Evolutionary conservation across 805 yeast species (phyloP), one percentile per base, ranked within the genome.

Genomic region (Candida insectalens): DNA sequence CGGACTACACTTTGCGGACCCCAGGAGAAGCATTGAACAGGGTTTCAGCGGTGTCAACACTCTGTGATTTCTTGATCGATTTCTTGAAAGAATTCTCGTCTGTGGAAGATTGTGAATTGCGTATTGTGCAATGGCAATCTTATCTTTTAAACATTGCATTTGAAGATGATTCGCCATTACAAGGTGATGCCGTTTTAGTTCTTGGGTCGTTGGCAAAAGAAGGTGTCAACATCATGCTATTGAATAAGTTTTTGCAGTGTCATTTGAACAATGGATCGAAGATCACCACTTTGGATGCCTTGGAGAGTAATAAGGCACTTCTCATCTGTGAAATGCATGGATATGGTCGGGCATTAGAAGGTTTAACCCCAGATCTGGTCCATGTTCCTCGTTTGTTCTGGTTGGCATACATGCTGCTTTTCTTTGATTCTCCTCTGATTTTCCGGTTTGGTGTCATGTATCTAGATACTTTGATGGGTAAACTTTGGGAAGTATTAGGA

Each of bases 81-180:
- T 66, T 79, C 40, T 66, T 79, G 46, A 63, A 64, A 6, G 57
- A 60, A 18, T 61, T 74, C 28, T 68, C 74, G 12, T 57, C 65
- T 3, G 49, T 60, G 2, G 66, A 64, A 5, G 71, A 69, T 31
- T 62, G 66, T 27, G 59, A 65, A 6, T 60, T 67, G 21, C 80
- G 85, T 79, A 63, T 72, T 41, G 59, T 74, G 5, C 67, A 77
- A 39, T 83, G 85, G 81, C 69, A 71, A 39, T 65, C 79, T 25
- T 68, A 71, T 43, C 70, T 79, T 4, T 61, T 77, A 39, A 77
- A 74, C 41, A 69, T 82, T 14, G 76, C 83, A 0, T 75, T 77
- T 46, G 59, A 62, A 30, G 55, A 62, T 3, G 63, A 65, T 18
- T 71, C 83, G 0, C 68, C 77, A 25, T 63, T 82, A 32, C 83